A percentile compares a stretch with the other conserved stretches of the same genome.
phyloP scores from a whole-genome alignment of 208 protist species.

The Trypanosomatidae sp. region DNA sequence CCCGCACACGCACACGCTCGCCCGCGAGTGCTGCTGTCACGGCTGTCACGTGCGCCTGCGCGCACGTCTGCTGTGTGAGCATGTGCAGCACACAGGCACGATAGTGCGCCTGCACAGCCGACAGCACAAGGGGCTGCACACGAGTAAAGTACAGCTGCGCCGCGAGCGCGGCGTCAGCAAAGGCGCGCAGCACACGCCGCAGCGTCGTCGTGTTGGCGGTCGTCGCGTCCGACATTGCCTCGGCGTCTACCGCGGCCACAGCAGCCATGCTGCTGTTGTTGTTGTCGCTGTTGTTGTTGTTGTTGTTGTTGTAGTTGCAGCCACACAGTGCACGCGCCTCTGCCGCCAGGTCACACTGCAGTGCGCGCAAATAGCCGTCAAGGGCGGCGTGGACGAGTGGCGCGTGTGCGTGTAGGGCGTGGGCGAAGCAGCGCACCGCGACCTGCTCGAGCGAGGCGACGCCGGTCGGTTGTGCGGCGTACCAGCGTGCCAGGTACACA shows the following conservation, averaged over 20 bases:
- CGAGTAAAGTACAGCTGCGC: constrained; percentile 28
- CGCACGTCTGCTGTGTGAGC: constrained; percentile 10
- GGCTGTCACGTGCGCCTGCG: constrained; percentile 17
- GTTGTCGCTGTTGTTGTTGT: background rate
- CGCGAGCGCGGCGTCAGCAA: constrained; percentile 26
- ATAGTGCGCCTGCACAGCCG: constrained; percentile 16
- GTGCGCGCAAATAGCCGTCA: constrained; percentile 12
- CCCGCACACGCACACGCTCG: constrained; percentile 10
- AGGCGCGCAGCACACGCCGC: constrained; percentile 13
- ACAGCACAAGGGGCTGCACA: constrained; percentile 29
- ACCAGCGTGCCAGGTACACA: constrained; percentile 35
- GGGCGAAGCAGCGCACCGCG: constrained; percentile 3
- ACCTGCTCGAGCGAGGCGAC: constrained; percentile 3
- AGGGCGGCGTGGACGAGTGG: constrained; percentile 12
- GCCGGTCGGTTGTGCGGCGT: constrained; percentile 5
- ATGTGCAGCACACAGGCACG: constrained; percentile 8
- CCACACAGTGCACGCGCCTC: constrained; percentile 5
- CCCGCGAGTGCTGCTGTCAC: constrained; percentile 17
- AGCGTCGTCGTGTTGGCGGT: constrained; percentile 2
- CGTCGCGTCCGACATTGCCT: background rate
- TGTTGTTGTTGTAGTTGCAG: constrained; percentile 1
- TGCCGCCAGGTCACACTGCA: constrained; percentile 22
- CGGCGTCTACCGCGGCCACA: too few species aligned
- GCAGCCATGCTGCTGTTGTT: background rate
- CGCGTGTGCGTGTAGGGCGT: constrained; percentile 5